These are phyloP conservation scores for Nakazawaea siamensis DNA, from an alignment of 805 yeast genomes.

Conservation along the genomic window DNA sequence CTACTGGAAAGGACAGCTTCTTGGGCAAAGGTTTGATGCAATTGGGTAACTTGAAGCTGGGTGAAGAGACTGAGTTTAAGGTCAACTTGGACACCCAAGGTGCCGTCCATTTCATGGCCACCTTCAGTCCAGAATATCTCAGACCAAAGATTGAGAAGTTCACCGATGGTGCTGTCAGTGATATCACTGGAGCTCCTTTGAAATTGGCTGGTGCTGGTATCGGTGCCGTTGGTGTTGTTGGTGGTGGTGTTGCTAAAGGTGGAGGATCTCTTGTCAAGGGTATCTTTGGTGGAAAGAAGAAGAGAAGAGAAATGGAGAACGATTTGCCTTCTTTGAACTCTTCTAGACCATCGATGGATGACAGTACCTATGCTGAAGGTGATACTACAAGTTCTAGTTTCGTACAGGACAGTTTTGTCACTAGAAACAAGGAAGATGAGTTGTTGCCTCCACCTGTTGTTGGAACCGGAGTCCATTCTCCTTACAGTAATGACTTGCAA, in stretches of 20 bases:
- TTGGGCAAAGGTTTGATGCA: slow-evolving; percentile 48
- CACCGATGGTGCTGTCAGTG: slow-evolving; percentile 33
- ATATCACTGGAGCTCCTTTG: slow-evolving; percentile 36
- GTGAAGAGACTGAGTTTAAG: slow-evolving; percentile 30
- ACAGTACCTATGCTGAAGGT: slow-evolving; percentile 21
- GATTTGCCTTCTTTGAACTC: slow-evolving; percentile 7
- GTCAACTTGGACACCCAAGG: slow-evolving; percentile 61
- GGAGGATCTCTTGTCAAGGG: slow-evolving; percentile 40
- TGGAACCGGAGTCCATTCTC: slow-evolving; percentile 9
- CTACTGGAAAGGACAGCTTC: slow-evolving; percentile 58
- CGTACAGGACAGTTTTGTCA: slow-evolving; percentile 32
- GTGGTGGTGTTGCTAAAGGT: slow-evolving; percentile 32
- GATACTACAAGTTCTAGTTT: slow-evolving; percentile 35
- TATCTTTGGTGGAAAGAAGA: slow-evolving; percentile 27
- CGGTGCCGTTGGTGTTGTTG: slow-evolving; percentile 29
- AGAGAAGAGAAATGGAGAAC: slow-evolving; percentile 5
- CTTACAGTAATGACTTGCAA: slow-evolving; percentile 24
- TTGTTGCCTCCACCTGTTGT: slow-evolving; percentile 13
- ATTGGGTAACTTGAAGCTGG: slow-evolving; percentile 38
- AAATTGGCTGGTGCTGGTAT: slow-evolving; percentile 37
- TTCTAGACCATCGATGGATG: slow-evolving; percentile 7
- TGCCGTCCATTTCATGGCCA: slow-evolving; percentile 39
- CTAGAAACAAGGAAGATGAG: slow-evolving; percentile 7
- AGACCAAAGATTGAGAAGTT: slow-evolving; percentile 46
- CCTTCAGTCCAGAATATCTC: slow-evolving; percentile 57